Evolutionary conservation across 2,329 filamentous ascomycete genomes (phyloP).

Genomic region (Aspergillus uvarum): DNA sequence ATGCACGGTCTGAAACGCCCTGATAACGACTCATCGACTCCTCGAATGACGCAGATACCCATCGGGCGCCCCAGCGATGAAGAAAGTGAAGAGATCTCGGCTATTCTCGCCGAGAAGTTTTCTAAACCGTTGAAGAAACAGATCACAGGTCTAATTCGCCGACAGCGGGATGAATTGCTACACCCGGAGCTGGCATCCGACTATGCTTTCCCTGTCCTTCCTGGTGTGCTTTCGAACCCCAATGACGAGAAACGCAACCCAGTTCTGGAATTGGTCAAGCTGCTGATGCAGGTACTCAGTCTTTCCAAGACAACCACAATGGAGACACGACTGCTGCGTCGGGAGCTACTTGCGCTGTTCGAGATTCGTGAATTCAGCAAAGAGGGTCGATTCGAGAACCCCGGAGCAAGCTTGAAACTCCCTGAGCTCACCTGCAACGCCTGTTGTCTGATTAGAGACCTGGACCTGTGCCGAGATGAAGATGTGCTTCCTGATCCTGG

Average conservation of each 20-base stretch:
- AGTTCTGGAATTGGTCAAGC: conserved; percentile 86
- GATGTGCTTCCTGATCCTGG: conserved; percentile 64
- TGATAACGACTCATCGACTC: conserved; percentile 59
- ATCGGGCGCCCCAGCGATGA: conserved; percentile 59
- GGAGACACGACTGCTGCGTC: conserved; percentile 82
- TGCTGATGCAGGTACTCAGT: conserved; percentile 85
- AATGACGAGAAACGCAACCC: conserved; percentile 67
- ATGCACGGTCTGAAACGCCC: conserved; percentile 87
- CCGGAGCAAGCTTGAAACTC: conserved; percentile 71
- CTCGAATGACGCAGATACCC: conserved; percentile 61
- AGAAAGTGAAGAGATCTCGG: conserved; percentile 58
- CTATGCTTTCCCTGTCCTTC: conserved; percentile 80
- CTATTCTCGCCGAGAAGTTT: conserved; percentile 76
- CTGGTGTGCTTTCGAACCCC: conserved; percentile 45
- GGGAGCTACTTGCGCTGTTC: conserved; percentile 84
- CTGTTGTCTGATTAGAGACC: conserved; percentile 83
- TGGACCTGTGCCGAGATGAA: conserved; percentile 90
- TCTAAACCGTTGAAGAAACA: conserved; percentile 89
- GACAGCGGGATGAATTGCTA: conserved; percentile 83
- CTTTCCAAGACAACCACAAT: conserved; percentile 88
- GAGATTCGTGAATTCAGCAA: conserved; percentile 91
- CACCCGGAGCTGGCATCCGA: conserved; percentile 85
- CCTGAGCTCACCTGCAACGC: conserved; percentile 79
- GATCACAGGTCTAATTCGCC: conserved; percentile 74
- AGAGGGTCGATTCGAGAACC: conserved; percentile 85